Percentiles rank a stretch among this genome's conserved stretches.
phyloP scores from a whole-genome alignment of 768 basidiomycete species.

The Macrolepiota dolichaula region DNA sequence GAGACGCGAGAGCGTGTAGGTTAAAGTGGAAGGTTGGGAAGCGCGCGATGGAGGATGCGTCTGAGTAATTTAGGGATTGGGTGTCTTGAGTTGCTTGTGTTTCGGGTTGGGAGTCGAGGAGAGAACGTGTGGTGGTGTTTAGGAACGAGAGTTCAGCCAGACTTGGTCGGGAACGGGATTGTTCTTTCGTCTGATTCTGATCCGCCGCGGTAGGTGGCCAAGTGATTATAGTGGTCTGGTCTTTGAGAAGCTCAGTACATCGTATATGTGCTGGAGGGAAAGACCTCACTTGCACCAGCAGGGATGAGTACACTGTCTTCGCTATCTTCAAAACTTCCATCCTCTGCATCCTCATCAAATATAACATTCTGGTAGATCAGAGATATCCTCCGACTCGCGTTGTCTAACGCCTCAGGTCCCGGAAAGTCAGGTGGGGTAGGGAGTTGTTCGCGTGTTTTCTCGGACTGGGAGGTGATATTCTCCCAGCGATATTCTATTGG shows the following conservation, averaged over 20 bases:
- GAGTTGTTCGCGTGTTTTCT: background rate
- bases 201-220: slow-evolving; percentile 51
- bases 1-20: slow-evolving; percentile 52
- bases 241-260: slow-evolving; percentile 18
- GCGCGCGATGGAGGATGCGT: slow-evolving; percentile 65
- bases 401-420: slow-evolving; percentile 45
- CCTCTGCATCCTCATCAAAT: slow-evolving; percentile 43
- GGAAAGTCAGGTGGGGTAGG: slow-evolving; percentile 9
- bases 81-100: slow-evolving; percentile 19
- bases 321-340: slow-evolving; percentile 11
- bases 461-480: slow-evolving; percentile 18
- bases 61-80: slow-evolving; percentile 54
- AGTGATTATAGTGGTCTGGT: slow-evolving; percentile 48
- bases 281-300: background rate
- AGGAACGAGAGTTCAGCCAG: slow-evolving; percentile 26
- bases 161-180: slow-evolving; percentile 12
- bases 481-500: slow-evolving; percentile 23
- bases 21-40: slow-evolving; percentile 78
- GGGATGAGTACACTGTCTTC: slow-evolving; percentile 10
- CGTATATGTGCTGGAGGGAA: background rate
- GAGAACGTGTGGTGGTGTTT: slow-evolving; percentile 18
- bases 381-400: slow-evolving; percentile 68
- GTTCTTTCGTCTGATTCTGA: slow-evolving; percentile 14
- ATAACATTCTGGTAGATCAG: slow-evolving; percentile 68
- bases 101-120: slow-evolving; percentile 15